Evolutionary conservation across 2,329 filamentous ascomycete species (phyloP).

Genomic region (Pseudofabraea citricarpa): DNA sequence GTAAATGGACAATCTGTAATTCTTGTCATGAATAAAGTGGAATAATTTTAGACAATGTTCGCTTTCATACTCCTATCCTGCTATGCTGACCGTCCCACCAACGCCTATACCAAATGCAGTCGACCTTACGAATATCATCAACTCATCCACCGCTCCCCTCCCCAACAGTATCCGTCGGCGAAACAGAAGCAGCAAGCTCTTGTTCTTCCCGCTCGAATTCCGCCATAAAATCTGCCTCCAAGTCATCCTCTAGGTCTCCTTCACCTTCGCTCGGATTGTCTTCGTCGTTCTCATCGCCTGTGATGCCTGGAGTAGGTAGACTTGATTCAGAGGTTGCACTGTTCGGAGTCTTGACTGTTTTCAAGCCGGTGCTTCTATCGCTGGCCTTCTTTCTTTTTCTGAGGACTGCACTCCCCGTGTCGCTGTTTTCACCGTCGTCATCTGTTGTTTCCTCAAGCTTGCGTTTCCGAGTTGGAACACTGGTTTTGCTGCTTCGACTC

Average conservation of each 20-base stretch:
- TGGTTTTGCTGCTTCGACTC: constrained; percentile 13
- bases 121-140: too few species aligned
- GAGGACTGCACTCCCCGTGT: constrained; percentile 40
- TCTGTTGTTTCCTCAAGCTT: constrained; percentile 30
- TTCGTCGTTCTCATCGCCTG: constrained; percentile 37
- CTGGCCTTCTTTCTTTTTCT: constrained; percentile 48
- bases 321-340: constrained; percentile 31
- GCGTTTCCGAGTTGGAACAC: constrained; percentile 24
- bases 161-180: too few species aligned
- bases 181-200: constrained; percentile 8
- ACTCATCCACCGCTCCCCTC: too few species aligned
- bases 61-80: constrained; percentile 2
- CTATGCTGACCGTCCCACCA: constrained; percentile 3
- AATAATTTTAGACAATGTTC: neutral
- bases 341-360: constrained; percentile 39
- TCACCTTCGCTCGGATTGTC: constrained; percentile 28
- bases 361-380: constrained; percentile 40
- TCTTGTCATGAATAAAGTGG: neutral
- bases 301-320: constrained; percentile 37
- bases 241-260: constrained; percentile 48
- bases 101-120: constrained; percentile 1
- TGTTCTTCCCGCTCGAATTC: constrained; percentile 37
- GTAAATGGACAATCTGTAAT: too few species aligned
- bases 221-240: constrained; percentile 50
- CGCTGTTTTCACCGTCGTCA: constrained; percentile 44